Conservation (phyloP, 2,329 filamentous ascomycete species). For the Talaromyces piceae region DNA sequence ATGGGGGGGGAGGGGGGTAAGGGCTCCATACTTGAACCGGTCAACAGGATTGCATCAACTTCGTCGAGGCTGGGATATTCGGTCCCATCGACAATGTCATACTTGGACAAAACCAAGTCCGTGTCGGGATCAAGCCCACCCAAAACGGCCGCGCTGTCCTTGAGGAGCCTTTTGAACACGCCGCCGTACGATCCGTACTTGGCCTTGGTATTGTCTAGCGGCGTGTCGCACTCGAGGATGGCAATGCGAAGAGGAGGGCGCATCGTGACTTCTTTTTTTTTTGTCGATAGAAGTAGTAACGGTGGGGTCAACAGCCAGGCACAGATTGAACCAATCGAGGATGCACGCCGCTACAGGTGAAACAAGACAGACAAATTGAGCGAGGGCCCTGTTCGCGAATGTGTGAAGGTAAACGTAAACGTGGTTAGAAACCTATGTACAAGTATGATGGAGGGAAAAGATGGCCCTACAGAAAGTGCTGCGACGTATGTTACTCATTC, state of each 20-base stretch:
- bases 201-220: constrained; percentile 54
- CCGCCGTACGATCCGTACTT: constrained; percentile 67
- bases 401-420: too few relatives aligned
- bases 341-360: too few relatives aligned
- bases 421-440: too few relatives aligned
- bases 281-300: constrained; percentile 31
- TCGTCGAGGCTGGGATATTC: constrained; percentile 65
- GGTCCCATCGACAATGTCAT: constrained; percentile 62
- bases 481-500: too few relatives aligned
- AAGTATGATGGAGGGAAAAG: background rate
- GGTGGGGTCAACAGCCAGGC: constrained; percentile 4
- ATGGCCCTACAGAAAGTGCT: too few relatives aligned
- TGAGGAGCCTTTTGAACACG: constrained; percentile 57
- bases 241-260: constrained; percentile 62
- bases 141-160: constrained; percentile 45
- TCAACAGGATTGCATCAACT: constrained; percentile 76
- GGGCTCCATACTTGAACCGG: constrained; percentile 54
- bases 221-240: constrained; percentile 80
- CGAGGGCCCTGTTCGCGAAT: too few relatives aligned
- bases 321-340: background rate
- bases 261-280: constrained; percentile 18
- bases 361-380: too few relatives aligned
- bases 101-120: constrained; percentile 54
- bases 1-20: constrained; percentile 1
- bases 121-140: constrained; percentile 20